Evolutionary conservation across 352 stramenopile genomes (phyloP).

Genomic region (Phytophthora pluvialis): DNA sequence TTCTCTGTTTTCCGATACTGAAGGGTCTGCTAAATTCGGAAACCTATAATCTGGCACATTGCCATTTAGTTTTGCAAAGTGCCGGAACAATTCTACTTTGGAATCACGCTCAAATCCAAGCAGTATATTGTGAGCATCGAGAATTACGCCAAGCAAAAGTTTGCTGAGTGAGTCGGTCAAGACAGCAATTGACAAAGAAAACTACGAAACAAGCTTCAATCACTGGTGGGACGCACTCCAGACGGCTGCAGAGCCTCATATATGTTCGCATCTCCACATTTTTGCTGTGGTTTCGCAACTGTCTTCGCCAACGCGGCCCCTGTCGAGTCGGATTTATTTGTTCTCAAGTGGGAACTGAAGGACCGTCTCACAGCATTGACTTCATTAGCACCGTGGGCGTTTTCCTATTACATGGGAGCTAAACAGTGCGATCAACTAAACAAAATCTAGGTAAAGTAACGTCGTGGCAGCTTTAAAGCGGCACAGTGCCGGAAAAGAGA

Average conservation of each 20-base stretch:
- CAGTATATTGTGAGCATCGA: too few relatives aligned
- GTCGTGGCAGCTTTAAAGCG: neutral
- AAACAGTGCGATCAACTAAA: conserved; percentile 4
- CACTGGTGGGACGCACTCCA: conserved; percentile 1
- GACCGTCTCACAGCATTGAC: conserved; percentile 10
- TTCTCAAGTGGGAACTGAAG: neutral
- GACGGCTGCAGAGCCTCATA: neutral
- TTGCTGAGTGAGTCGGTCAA: too few relatives aligned
- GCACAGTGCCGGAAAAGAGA: neutral
- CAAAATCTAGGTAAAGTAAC: neutral
- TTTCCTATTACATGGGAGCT: too few relatives aligned
- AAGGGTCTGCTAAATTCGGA: too few relatives aligned
- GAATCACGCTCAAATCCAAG: too few relatives aligned
- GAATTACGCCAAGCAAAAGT: too few relatives aligned
- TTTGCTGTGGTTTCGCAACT: conserved; percentile 13
- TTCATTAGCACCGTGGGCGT: conserved; percentile 7
- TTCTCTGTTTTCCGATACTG: too few relatives aligned
- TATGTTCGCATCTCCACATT: conserved; percentile 3
- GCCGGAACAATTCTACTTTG: too few relatives aligned
- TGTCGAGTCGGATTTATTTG: neutral
- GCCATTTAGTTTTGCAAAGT: too few relatives aligned
- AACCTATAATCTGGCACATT: too few relatives aligned
- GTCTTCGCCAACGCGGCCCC: conserved; percentile 6
- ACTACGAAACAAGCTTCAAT: neutral
- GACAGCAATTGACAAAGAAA: too few relatives aligned